phyloP scores from a whole-genome alignment of 2,329 filamentous ascomycete species.

The Alternaria brassicae region DNA sequence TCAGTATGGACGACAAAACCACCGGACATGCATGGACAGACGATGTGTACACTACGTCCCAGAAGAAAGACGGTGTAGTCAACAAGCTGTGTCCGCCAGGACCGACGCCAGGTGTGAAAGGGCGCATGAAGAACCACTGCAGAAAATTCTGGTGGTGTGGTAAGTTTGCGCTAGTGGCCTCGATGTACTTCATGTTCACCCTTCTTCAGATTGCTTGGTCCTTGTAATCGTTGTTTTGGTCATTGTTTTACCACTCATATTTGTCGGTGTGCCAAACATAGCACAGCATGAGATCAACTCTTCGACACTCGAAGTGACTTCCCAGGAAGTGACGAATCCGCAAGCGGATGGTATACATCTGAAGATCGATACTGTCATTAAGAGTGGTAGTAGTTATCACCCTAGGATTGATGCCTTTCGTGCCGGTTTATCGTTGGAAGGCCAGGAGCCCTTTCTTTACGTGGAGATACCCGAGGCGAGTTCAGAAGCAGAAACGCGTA shows the following conservation, averaged over 20 bases:
- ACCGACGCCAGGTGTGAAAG: constrained; percentile 38
- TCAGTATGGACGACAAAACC: constrained; percentile 38
- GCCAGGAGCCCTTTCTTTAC: constrained; percentile 52
- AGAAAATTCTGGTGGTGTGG: constrained; percentile 51
- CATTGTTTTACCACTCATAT: constrained; percentile 65
- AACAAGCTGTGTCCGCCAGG: constrained; percentile 47
- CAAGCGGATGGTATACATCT: constrained; percentile 58
- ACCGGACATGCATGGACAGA: constrained; percentile 16
- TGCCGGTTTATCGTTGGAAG: constrained; percentile 58
- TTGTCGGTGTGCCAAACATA: constrained; percentile 65
- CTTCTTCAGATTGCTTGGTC: constrained; percentile 53
- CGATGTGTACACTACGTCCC: constrained; percentile 27
- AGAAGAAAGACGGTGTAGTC: constrained; percentile 39
- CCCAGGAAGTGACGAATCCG: constrained; percentile 61
- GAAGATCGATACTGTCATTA: constrained; percentile 57
- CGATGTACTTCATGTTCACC: constrained; percentile 5
- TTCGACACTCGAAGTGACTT: constrained; percentile 59
- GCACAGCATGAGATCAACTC: constrained; percentile 63
- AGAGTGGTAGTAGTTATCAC: constrained; percentile 59
- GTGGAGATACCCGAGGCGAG: constrained; percentile 57
- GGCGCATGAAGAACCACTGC: constrained; percentile 47
- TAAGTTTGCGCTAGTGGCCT: constrained; percentile 19
- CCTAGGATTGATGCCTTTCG: constrained; percentile 63
- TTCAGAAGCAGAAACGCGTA: constrained; percentile 51
- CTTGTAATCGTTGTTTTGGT: constrained; percentile 61